Evolutionary conservation across 2,329 filamentous ascomycete genomes (phyloP), one percentile per base, ranked within the genome.

Genomic region (Eutypella sp.): DNA sequence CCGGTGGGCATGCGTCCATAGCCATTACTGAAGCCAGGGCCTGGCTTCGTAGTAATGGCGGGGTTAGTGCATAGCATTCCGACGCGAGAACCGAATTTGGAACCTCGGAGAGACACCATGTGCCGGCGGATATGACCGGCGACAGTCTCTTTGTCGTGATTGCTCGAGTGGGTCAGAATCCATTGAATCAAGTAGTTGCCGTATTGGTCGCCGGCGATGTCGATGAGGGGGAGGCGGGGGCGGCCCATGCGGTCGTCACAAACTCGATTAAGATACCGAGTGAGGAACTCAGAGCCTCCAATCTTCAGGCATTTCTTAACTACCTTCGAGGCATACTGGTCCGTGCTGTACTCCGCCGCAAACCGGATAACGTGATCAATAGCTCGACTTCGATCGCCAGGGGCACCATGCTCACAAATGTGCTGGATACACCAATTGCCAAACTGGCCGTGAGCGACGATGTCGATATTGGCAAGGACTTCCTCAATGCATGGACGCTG

Each of bases 371-470:
- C 92, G 66, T 97, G 92, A 57, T 99, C 92, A 60, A 96, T 85
- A 38, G 95, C 93, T 56, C 91, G 86, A 68, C 86, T 92, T 58
- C 92, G 91, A 67, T 99, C 95, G 34, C 85, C 84, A 25, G 91
- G 87, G 47, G 86, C 86, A 42, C 95, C 92, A 63, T 99, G 93
- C 67, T 99, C 93, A 68, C 93, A 99, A 58, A 99, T 90, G 69
- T 99, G 93, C 70, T 99, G 93, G 60, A 99, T 97, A 72, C 93
- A 99, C 93, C 93, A 99, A 66, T 99, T 99, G 46, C 93, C 93
- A 63, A 99, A 99, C 65, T 99, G 93, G 22, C 93, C 93, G 65
- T 96, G 92, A 48, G 93, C 88, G 60, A 99, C 90, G 51, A 96
- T 87, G 68, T 99, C 90, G 58, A 99, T 96, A 64, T 93, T 96